Evolutionary conservation across 495 filamentous ascomycete genomes (phyloP).

Genomic region (Eremomyces bilateralis): DNA sequence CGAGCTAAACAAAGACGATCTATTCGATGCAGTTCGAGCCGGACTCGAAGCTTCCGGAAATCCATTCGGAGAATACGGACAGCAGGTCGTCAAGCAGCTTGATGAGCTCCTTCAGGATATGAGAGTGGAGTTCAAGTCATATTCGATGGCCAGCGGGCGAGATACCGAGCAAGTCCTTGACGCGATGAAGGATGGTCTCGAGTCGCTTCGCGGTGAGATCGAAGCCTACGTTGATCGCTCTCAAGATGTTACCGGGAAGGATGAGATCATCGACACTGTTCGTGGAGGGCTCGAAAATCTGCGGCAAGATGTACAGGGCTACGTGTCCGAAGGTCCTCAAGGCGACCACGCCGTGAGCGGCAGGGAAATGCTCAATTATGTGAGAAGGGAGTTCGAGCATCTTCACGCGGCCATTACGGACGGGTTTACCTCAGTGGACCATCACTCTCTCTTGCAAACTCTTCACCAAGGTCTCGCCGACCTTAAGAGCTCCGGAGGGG

Average conservation of each 20-base stretch:
- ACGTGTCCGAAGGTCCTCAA: slow-evolving; percentile 26
- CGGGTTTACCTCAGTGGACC: slow-evolving; percentile 7
- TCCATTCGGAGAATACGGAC: slow-evolving; percentile 28
- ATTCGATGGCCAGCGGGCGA: slow-evolving; percentile 45
- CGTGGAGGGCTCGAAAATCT: slow-evolving; percentile 50
- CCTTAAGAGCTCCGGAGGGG: slow-evolving; percentile 14
- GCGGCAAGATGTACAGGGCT: slow-evolving; percentile 46
- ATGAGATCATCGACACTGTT: slow-evolving; percentile 58
- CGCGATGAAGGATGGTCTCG: slow-evolving; percentile 67
- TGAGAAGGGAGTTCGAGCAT: slow-evolving; percentile 60
- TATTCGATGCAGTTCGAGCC: slow-evolving; percentile 43
- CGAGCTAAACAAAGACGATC: slow-evolving; percentile 38
- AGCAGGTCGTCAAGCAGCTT: slow-evolving; percentile 51
- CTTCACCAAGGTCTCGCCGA: slow-evolving; percentile 17
- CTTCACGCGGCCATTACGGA: slow-evolving; percentile 16
- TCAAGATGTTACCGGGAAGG: slow-evolving; percentile 42
- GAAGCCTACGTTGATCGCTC: slow-evolving; percentile 56
- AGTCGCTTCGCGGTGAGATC: slow-evolving; percentile 56
- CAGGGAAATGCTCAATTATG: slow-evolving; percentile 39
- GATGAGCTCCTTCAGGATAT: slow-evolving; percentile 56
- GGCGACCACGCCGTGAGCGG: slow-evolving; percentile 23
- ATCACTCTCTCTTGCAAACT: slow-evolving; percentile 14
- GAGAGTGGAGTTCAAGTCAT: slow-evolving; percentile 48
- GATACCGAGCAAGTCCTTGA: slow-evolving; percentile 69
- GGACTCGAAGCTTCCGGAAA: slow-evolving; percentile 31